Percentiles rank a stretch among this genome's conserved stretches.
Conservation (phyloP, 2,329 filamentous ascomycete species). For the Pseudogymnoascus sp. region DNA sequence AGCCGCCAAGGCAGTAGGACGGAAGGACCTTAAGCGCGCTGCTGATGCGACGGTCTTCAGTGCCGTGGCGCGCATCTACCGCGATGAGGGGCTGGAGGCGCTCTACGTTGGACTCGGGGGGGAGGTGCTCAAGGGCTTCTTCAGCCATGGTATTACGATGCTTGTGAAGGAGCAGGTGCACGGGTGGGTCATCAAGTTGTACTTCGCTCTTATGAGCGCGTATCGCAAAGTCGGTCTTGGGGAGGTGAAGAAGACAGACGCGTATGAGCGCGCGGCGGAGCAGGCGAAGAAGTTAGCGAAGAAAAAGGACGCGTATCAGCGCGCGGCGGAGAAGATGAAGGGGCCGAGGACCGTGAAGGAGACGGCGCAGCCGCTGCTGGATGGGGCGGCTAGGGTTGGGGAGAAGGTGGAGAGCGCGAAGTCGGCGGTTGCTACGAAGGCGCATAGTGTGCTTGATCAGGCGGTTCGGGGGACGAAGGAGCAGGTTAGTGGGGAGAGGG, state of each 20-base stretch:
- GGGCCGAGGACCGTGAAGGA: neutral
- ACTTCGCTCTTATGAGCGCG: conserved; percentile 53
- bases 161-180: conserved; percentile 74
- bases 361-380: neutral
- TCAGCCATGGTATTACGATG: conserved; percentile 82
- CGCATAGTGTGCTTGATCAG: conserved; percentile 11
- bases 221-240: conserved; percentile 34
- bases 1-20: conserved; percentile 19
- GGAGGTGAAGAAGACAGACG: conserved; percentile 16
- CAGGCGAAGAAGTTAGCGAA: conserved; percentile 11
- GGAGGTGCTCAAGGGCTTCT: conserved; percentile 74
- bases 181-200: conserved; percentile 59
- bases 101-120: conserved; percentile 70
- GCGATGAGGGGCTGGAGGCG: conserved; percentile 55
- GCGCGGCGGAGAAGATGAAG: conserved; percentile 13
- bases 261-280: conserved; percentile 14
- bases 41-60: conserved; percentile 48
- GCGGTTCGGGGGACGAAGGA: neutral
- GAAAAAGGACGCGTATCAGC: conserved; percentile 18
- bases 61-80: conserved; percentile 48
- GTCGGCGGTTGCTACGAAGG: neutral
- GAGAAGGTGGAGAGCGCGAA: neutral
- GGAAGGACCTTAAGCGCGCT: conserved; percentile 18
- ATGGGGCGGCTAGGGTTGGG: neutral
- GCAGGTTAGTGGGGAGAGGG: conserved; percentile 14